Percentiles rank a stretch among this genome's conserved stretches.
phyloP scores from a whole-genome alignment of 1,284 basidiomycete genomes.

The Inonotus hispidus region DNA sequence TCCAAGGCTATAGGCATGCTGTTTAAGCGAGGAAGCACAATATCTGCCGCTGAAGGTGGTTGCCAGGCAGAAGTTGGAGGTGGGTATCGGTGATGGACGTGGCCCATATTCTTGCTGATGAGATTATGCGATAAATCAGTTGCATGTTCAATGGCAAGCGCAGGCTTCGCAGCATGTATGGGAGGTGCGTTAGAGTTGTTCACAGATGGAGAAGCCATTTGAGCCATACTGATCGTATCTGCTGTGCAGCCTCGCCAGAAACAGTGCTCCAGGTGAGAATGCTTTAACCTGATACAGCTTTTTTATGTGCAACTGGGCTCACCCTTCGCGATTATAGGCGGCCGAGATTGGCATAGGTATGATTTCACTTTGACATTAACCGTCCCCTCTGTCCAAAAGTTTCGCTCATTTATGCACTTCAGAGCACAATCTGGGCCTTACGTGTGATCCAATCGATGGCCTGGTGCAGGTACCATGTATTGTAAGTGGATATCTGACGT shows the following conservation, averaged over 20 bases:
- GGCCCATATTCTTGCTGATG: not conserved
- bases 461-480: conserved; percentile 94
- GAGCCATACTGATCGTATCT: conserved; percentile 1
- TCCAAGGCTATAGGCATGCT: conserved; percentile 87
- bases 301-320: not conserved
- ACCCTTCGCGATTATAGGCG: conserved; percentile 45
- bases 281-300: not conserved
- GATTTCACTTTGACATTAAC: conserved; percentile 19
- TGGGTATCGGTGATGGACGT: conserved; percentile 28
- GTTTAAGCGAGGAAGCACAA: conserved; percentile 95
- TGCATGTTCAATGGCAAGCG: conserved; percentile 88
- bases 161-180: conserved; percentile 91
- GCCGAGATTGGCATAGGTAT: conserved; percentile 92
- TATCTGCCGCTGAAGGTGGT: conserved; percentile 92
- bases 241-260: conserved; percentile 59
- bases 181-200: conserved; percentile 50
- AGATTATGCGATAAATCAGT: conserved; percentile 37
- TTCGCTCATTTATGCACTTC: conserved; percentile 16
- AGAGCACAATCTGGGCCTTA: conserved; percentile 85
- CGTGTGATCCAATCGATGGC: conserved; percentile 91
- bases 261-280: conserved; percentile 62
- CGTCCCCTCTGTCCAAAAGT: conserved; percentile 2
- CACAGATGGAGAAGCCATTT: not conserved
- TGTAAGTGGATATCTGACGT: conserved; percentile 40
- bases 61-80: conserved; percentile 86